A percentile compares a stretch with the other conserved stretches of the same genome.
Conservation (phyloP, 768 basidiomycete species). For the Galerina marginata region DNA sequence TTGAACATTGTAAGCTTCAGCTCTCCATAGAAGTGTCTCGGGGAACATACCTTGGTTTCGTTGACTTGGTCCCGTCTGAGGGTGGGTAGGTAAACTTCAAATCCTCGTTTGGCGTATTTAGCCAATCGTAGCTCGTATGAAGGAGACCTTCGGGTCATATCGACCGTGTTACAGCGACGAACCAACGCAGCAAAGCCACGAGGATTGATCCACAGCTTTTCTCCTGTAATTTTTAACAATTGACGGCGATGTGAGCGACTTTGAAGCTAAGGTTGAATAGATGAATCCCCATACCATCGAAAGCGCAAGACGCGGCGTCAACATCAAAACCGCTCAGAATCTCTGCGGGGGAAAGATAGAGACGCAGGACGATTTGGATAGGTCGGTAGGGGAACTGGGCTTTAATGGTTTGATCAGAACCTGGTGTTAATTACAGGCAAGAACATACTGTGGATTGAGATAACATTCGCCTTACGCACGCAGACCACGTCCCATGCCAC, state of each 20-base stretch:
- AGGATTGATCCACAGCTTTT: constrained; percentile 58
- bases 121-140: constrained; percentile 65
- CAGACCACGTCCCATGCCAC: constrained; percentile 71
- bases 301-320: constrained; percentile 63
- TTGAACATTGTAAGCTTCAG: background rate
- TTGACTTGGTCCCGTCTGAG: constrained; percentile 25
- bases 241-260: too few species aligned
- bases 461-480: constrained; percentile 62
- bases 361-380: constrained; percentile 63
- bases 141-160: constrained; percentile 61
- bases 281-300: constrained; percentile 27
- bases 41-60: background rate
- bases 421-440: background rate
- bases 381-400: constrained; percentile 13
- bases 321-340: constrained; percentile 68
- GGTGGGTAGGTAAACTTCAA: constrained; percentile 59
- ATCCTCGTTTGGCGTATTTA: constrained; percentile 58
- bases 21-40: background rate
- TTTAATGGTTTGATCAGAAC: background rate
- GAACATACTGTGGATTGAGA: constrained; percentile 60
- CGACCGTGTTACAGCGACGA: constrained; percentile 64
- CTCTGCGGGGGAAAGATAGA: constrained; percentile 65
- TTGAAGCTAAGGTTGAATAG: background rate
- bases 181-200: constrained; percentile 62
- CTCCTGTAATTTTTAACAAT: constrained; percentile 29